Percentiles rank a stretch among this genome's conserved stretches.
phyloP scores from a whole-genome alignment of 257 asterid species.

The Ehretia macrophylla region DNA sequence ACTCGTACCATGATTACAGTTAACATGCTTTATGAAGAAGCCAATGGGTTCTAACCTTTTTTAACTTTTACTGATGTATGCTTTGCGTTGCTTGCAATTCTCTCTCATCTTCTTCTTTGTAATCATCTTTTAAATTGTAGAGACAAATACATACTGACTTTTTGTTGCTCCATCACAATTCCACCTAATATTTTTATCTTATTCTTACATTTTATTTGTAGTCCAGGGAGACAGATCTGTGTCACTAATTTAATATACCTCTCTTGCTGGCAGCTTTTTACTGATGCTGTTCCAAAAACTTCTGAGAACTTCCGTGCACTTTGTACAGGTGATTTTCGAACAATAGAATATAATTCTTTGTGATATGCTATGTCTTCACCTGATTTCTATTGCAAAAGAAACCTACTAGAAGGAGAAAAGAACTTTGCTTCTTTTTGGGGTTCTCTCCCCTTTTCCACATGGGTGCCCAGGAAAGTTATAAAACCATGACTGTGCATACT shows the following conservation, averaged over 20 bases:
- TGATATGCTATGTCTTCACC: neutral
- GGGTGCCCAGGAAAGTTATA: too few species aligned
- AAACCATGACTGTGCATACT: neutral
- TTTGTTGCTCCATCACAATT: neutral
- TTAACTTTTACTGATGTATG: neutral
- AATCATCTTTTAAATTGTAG: neutral
- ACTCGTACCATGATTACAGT: neutral
- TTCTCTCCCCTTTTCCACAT: neutral
- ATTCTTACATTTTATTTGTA: too few species aligned
- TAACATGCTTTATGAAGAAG: too few species aligned
- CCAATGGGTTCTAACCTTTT: neutral
- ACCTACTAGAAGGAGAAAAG: neutral
- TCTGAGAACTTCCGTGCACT: constrained; percentile 90
- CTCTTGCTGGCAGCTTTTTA: constrained; percentile 63
- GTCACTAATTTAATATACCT: constrained; percentile 13
- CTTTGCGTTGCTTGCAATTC: too few species aligned
- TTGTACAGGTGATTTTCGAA: constrained; percentile 65
- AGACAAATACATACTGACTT: neutral
- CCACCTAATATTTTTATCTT: neutral
- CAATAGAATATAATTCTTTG: too few species aligned
- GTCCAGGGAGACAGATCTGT: neutral
- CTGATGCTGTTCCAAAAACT: constrained; percentile 85
- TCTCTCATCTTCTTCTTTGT: neutral
- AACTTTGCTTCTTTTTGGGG: neutral
- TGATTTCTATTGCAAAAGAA: too few species aligned